Percentiles rank a stretch among this genome's conserved stretches.
Evolutionary conservation across 371 early-diverging fungal genomes (phyloP).

Genomic region (Zychaea mexicana): DNA sequence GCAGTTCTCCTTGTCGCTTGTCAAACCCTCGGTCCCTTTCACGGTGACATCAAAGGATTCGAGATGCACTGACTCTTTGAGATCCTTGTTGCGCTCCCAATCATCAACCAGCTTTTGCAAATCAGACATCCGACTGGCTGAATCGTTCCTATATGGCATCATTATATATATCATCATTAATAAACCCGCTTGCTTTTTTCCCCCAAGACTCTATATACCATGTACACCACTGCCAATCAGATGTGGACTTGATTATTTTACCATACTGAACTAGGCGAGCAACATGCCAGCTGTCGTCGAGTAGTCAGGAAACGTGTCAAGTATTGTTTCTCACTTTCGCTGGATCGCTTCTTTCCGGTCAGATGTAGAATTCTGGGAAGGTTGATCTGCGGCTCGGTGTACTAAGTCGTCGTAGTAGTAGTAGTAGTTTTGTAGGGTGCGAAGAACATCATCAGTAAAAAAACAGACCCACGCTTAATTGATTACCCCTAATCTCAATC

Average conservation of each 20-base stretch:
- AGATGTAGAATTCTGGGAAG: constrained; percentile 42
- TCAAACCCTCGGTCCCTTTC: constrained; percentile 40
- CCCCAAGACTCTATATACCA: too few species aligned
- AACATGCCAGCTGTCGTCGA: constrained; percentile 47
- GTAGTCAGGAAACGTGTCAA: constrained; percentile 44
- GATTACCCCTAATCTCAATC: background rate
- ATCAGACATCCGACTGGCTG: constrained; percentile 45
- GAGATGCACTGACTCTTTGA: constrained; percentile 28
- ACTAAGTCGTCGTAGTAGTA: too few species aligned
- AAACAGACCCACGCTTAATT: constrained; percentile 1
- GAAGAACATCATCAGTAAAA: too few species aligned
- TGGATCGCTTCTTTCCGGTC: constrained; percentile 32
- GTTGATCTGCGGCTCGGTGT: constrained; percentile 47
- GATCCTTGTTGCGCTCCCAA: constrained; percentile 38
- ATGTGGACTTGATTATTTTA: constrained; percentile 4
- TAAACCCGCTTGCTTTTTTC: too few species aligned
- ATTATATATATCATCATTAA: background rate
- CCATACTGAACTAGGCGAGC: constrained; percentile 49
- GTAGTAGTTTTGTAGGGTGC: too few species aligned
- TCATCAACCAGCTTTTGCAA: constrained; percentile 33
- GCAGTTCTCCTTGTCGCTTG: constrained; percentile 29
- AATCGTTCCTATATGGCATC: constrained; percentile 28
- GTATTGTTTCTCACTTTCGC: constrained; percentile 36
- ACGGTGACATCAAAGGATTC: constrained; percentile 35
- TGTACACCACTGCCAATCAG: too few species aligned